phyloP scores from a whole-genome alignment of 805 yeast species.

The Candida nitratophila region DNA sequence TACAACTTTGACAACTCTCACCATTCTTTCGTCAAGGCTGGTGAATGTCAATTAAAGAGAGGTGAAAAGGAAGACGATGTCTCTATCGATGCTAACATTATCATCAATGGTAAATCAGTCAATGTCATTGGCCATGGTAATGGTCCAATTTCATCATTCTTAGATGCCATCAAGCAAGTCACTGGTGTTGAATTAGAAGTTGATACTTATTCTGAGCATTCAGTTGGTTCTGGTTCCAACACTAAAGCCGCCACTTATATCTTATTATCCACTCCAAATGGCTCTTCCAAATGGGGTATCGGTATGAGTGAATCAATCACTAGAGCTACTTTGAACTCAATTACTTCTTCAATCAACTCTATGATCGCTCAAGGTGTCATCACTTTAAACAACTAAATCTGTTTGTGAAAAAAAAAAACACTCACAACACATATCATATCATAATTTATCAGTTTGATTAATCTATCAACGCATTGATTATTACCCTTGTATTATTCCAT shows the following conservation, averaged over 20 bases:
- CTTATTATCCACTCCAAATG: constrained; percentile 15
- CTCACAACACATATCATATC: neutral
- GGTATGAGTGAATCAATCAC: constrained; percentile 89
- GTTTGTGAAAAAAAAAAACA: neutral
- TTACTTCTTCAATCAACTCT: constrained; percentile 56
- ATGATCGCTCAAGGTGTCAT: constrained; percentile 18
- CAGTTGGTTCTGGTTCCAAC: constrained; percentile 63
- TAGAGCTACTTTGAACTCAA: constrained; percentile 70
- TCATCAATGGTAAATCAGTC: constrained; percentile 26
- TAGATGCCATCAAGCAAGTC: constrained; percentile 52
- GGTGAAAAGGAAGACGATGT: constrained; percentile 25
- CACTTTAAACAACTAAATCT: constrained; percentile 1
- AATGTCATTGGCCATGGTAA: constrained; percentile 56
- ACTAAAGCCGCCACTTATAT: constrained; percentile 75
- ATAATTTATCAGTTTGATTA: too few relatives aligned
- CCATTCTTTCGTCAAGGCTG: constrained; percentile 26
- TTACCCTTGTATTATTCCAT: too few relatives aligned
- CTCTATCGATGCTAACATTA: constrained; percentile 33
- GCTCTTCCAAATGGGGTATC: constrained; percentile 69
- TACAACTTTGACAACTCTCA: constrained; percentile 42
- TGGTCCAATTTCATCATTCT: constrained; percentile 72
- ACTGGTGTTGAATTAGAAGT: constrained; percentile 53
- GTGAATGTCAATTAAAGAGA: constrained; percentile 34
- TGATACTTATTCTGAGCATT: constrained; percentile 63
- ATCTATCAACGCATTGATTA: too few relatives aligned